Evolutionary conservation across 139 green algal genomes (phyloP), one percentile per base, ranked within the genome.

Genomic region (Chlamydomonas schloesseri): DNA sequence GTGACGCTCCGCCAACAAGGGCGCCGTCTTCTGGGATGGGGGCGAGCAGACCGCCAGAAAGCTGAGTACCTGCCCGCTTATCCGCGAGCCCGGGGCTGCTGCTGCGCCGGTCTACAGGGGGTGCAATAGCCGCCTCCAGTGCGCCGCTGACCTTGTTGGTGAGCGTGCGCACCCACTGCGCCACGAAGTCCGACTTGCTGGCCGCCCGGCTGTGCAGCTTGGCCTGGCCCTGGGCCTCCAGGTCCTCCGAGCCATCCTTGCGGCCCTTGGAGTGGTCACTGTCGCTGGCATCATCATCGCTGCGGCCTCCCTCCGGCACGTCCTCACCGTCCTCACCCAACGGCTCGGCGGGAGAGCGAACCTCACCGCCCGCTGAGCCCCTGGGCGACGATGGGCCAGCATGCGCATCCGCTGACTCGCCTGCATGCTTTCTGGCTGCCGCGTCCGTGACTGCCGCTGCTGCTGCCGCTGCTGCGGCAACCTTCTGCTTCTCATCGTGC

Each of bases 131-230:
- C 10, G 55, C 24, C 24, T n/a, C 60, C 24, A 67, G 60, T 1
- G 60, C 60, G 17, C 60, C 60, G 60, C 60, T 67, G 36, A 23
- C 29, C 29, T 50, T 36, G 33, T 84, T 65, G 65, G 29, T 76
- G 18, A 87, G 55, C 36, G 53, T 81, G 1, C 55, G 71, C 28
- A 87, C 82, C 82, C 82, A 87, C 47, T 81, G 55, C 14, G 82
- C 82, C 37, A 81, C 70, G n/a, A 87, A 87, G 53, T 87, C 82
- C 3, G 36, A 65, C 36, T 36, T 33, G 55, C 60, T 81, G 33
- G 69, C 36, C 62, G 33, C 42, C 42, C 65, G 42, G 21, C 78
- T 42, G 78, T 84, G 78, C 62, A 84, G 60, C 33, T 29, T n/a
- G 34, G 69, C 34, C 28, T 34, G n/a, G 14, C 18, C 65, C 65